Conservation (phyloP, 495 filamentous ascomycete species). For the Parathielavia appendiculata region DNA sequence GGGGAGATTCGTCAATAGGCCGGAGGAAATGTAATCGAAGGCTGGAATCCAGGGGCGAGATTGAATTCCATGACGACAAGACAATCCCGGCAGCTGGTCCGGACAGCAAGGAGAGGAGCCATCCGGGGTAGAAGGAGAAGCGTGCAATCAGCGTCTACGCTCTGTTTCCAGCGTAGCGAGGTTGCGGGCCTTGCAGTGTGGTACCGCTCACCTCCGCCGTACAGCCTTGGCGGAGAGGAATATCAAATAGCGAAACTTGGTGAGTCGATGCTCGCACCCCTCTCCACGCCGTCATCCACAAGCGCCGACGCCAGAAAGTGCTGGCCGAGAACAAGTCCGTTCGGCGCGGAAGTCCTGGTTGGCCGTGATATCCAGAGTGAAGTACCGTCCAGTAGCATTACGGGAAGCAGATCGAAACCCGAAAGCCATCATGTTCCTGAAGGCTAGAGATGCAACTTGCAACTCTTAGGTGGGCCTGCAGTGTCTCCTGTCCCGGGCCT, state of each 20-base stretch:
- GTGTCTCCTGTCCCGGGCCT: slow-evolving; percentile 37
- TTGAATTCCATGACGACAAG: slow-evolving; percentile 8
- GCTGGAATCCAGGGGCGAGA: slow-evolving; percentile 10
- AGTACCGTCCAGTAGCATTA: background rate
- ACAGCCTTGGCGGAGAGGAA: slow-evolving; percentile 13
- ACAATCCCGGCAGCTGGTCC: slow-evolving; percentile 23
- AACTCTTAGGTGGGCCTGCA: slow-evolving; percentile 31
- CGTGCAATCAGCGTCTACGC: slow-evolving; percentile 14
- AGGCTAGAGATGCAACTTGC: slow-evolving; percentile 42
- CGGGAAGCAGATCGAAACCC: background rate
- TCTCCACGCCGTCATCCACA: slow-evolving; percentile 13
- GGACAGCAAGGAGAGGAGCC: slow-evolving; percentile 31
- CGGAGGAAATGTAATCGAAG: slow-evolving; percentile 6
- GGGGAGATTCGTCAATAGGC: slow-evolving; percentile 1
- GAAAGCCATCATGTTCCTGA: slow-evolving; percentile 14
- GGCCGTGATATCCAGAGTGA: slow-evolving; percentile 8
- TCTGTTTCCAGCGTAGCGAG: slow-evolving; percentile 21
- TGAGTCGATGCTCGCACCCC: slow-evolving; percentile 25
- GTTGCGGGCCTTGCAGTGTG: slow-evolving; percentile 22
- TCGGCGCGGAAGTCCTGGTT: slow-evolving; percentile 6
- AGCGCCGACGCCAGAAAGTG: slow-evolving; percentile 14
- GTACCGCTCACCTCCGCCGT: slow-evolving; percentile 25
- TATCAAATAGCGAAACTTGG: slow-evolving; percentile 30
- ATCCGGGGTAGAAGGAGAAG: slow-evolving; percentile 18
- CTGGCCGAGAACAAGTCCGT: slow-evolving; percentile 6